phyloP scores from a whole-genome alignment of 2,329 filamentous ascomycete genomes.

The Alternaria postmessia region DNA sequence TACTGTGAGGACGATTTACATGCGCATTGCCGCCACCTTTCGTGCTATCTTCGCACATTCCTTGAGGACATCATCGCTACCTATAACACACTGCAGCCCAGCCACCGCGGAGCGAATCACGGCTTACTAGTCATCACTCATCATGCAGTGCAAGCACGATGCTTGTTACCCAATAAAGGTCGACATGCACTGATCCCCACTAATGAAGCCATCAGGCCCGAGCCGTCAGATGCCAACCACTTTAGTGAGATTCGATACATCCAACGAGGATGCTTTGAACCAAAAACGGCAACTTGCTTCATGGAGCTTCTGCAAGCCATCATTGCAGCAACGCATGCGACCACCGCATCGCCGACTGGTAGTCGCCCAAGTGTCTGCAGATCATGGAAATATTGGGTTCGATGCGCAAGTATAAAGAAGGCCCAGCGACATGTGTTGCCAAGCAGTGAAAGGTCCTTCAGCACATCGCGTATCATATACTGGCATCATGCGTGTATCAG shows the following conservation, averaged over 20 bases:
- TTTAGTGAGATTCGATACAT: not conserved
- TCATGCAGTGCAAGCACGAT: constrained; percentile 1
- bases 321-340: not conserved
- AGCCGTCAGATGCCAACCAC: constrained; percentile 9
- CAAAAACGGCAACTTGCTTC: not conserved
- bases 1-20: too few relatives aligned
- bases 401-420: not conserved
- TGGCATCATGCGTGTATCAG: not conserved
- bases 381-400: not conserved
- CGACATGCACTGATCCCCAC: constrained; percentile 3
- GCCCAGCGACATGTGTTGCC: not conserved
- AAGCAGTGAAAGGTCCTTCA: too few relatives aligned
- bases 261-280: not conserved
- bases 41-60: not conserved
- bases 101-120: not conserved
- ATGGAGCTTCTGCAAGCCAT: constrained; percentile 9
- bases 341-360: not conserved
- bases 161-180: not conserved
- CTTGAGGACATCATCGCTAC: not conserved
- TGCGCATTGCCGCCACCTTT: not conserved
- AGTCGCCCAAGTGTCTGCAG: not conserved
- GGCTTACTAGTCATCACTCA: constrained; percentile 1
- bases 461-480: not conserved
- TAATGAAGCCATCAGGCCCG: not conserved
- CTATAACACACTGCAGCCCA: not conserved